Conservation (phyloP, 2,329 filamentous ascomycete species). For the Ceratocystis albifundus region DNA sequence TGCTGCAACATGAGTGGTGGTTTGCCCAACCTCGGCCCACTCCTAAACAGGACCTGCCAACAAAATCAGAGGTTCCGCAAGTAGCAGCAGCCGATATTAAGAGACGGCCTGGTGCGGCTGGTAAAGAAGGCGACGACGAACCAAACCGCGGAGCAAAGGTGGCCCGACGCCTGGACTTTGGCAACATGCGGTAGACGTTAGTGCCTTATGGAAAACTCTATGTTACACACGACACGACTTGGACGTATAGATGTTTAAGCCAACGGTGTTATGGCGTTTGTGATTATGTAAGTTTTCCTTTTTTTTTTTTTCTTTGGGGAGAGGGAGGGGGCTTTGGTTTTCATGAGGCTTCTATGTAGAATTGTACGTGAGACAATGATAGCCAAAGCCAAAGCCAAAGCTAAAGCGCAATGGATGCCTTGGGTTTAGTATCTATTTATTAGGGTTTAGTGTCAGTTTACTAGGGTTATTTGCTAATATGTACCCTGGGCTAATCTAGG, state of each 20-base stretch:
- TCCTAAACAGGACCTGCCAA: constrained; percentile 67
- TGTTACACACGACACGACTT: background rate
- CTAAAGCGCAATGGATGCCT: too few species aligned
- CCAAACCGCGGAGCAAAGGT: constrained; percentile 61
- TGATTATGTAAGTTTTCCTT: background rate
- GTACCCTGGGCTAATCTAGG: too few species aligned
- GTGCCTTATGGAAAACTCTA: background rate
- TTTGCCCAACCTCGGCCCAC: constrained; percentile 71
- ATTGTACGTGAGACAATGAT: background rate
- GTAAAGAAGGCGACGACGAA: constrained; percentile 49
- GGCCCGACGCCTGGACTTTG: constrained; percentile 73
- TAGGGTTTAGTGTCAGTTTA: too few species aligned
- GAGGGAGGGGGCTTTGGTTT: too few species aligned
- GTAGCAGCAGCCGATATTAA: constrained; percentile 69
- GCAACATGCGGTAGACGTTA: constrained; percentile 26
- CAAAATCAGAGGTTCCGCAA: constrained; percentile 56
- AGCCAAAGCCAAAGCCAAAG: too few species aligned
- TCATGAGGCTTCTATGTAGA: background rate
- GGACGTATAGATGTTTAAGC: background rate
- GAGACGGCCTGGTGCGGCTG: constrained; percentile 41
- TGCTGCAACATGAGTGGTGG: constrained; percentile 82
- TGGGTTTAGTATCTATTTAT: too few species aligned
- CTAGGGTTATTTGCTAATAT: too few species aligned
- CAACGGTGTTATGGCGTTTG: background rate
- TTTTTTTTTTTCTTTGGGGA: too few species aligned